Conservation (phyloP, 2,329 filamentous ascomycete genomes). For the Fusarium annulatum region DNA sequence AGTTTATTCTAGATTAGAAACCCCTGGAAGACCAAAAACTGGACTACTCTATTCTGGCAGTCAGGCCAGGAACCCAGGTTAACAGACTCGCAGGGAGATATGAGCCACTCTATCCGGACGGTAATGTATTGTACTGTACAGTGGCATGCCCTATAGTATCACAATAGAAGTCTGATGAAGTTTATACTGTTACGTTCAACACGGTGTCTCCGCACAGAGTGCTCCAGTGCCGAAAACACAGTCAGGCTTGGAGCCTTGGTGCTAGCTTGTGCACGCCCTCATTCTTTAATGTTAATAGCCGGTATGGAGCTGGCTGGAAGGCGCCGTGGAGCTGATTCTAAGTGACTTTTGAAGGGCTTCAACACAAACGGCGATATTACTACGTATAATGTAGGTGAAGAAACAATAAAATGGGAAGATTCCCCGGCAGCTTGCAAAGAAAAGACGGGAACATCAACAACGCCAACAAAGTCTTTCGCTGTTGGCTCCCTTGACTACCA, state of each 20-base stretch:
- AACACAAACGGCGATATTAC: slow-evolving; percentile 20
- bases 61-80: neutral
- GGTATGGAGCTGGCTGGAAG: slow-evolving; percentile 25
- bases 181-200: slow-evolving; percentile 21
- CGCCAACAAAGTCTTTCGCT: slow-evolving; percentile 20
- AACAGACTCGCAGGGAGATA: slow-evolving; percentile 24
- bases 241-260: slow-evolving; percentile 22
- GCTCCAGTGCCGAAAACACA: slow-evolving; percentile 10
- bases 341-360: slow-evolving; percentile 27
- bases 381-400: neutral
- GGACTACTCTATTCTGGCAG: slow-evolving; percentile 28
- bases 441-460: slow-evolving; percentile 36
- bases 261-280: slow-evolving; percentile 18
- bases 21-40: slow-evolving; percentile 34
- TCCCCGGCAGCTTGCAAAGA: slow-evolving; percentile 16
- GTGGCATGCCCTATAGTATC: slow-evolving; percentile 23
- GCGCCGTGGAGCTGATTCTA: slow-evolving; percentile 16
- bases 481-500: slow-evolving; percentile 36
- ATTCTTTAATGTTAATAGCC: slow-evolving; percentile 21
- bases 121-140: slow-evolving; percentile 4
- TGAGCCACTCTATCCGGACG: slow-evolving; percentile 3
- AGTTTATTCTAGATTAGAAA: slow-evolving; percentile 21
- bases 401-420: slow-evolving; percentile 25
- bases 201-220: neutral
- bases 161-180: slow-evolving; percentile 22